Base-by-base conservation (phyloP, 2,329 filamentous ascomycete genomes). In the Aspergillus awamori region DNA sequence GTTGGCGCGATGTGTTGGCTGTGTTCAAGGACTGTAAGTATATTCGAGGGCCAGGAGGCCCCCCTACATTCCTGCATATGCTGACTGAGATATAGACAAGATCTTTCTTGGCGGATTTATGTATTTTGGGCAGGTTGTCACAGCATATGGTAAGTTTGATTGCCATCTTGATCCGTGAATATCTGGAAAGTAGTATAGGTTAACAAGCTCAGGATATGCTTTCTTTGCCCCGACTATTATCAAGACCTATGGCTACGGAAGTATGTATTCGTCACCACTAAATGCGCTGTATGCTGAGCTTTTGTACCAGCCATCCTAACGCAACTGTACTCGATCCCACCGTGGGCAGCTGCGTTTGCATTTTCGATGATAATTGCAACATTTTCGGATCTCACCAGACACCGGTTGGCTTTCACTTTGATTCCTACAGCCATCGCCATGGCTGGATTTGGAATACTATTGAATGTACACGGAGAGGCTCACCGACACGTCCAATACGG, bases 71-170 rank as follows among this genome's bases (percentile, higher is more conserved):
- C 17, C 8, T 28, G 22, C 24, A 36, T 17, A 48, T 47, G 47
- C 69, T 71, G 33, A 72, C 62, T 38, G 24, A 11, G 17, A 20
- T 58, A 5, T 56, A 79, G 77, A 77, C 69, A 91, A 91, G 74
- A 83, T 93, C 68, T 85, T 91, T 68, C 75, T 92, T 13, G 90
- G 89, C 48, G 89, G 89, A 0, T 82, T 93, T 74, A 93, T 93
- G 89, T 94, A 93, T 77, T 88, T 93, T 68, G 90, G 90, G 10
- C 82, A 93, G 62, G 87, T 93, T 66, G 89, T 93, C 1, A 89
- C 90, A 0, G 89, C 89, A 4, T 93, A 92, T 72, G 83, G 88
- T 68, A 63, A 52, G 69, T 64, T 28, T 41, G 38, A 10, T 22
- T 48, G 4, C 36, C 6, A 28, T 38, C 47, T 3, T 33, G 26